These are phyloP conservation scores for Rhodotorula diobovata DNA, from an alignment of 768 basidiomycete genomes.

Conservation along the genomic window DNA sequence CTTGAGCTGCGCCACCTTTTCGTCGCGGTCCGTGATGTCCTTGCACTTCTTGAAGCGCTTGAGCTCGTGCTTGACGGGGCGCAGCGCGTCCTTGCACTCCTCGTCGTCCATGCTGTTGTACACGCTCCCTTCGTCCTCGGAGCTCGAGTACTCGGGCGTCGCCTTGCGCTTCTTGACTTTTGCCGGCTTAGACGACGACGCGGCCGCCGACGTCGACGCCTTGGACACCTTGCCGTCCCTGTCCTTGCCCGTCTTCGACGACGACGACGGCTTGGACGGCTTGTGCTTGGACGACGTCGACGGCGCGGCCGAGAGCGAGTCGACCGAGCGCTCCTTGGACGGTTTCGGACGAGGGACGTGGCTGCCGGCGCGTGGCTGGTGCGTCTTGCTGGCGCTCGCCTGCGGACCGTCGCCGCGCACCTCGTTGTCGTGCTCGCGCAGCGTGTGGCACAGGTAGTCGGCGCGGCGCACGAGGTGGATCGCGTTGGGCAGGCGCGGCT, in stretches of 20 bases:
- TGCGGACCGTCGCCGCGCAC: conserved; percentile 51
- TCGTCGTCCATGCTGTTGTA: conserved; percentile 41
- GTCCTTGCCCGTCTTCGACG: conserved; percentile 8
- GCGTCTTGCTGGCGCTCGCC: conserved; percentile 4
- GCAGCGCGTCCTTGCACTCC: conserved; percentile 76
- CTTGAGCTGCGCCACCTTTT: conserved; percentile 92
- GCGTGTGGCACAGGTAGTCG: conserved; percentile 78
- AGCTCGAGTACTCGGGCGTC: conserved; percentile 95
- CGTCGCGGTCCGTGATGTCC: conserved; percentile 86
- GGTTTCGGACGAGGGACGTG: conserved; percentile 6
- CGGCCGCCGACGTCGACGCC: background rate
- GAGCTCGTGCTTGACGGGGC: conserved; percentile 94
- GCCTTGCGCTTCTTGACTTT: conserved; percentile 79
- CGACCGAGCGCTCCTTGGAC: conserved; percentile 1
- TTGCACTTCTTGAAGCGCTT: conserved; percentile 93
- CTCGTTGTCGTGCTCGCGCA: conserved; percentile 69
- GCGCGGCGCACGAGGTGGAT: conserved; percentile 96
- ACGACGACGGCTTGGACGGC: background rate
- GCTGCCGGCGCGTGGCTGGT: conserved; percentile 13
- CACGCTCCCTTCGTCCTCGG: conserved; percentile 81
- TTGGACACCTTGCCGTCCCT: background rate
- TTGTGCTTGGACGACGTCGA: conserved; percentile 7
- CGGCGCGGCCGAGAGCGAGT: conserved; percentile 4
- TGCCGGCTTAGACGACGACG: conserved; percentile 5
- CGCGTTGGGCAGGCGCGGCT: conserved; percentile 83